These are phyloP conservation scores for Porogramme epimiltina DNA, from an alignment of 1,284 basidiomycete genomes.

Conservation along the genomic window DNA sequence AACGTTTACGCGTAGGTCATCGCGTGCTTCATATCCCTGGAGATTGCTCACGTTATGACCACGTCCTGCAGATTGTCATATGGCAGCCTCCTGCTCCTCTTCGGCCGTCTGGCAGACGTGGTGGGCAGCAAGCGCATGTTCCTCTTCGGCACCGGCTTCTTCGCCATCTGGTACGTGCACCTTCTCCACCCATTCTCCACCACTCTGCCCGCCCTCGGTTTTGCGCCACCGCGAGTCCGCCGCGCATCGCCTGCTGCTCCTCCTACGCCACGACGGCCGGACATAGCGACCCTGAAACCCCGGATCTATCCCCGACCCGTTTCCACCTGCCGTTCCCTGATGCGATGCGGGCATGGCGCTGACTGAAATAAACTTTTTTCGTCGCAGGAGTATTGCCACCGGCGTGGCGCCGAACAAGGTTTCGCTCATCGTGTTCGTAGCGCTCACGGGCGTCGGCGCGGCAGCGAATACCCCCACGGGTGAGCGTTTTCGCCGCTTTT, in stretches of 20 bases:
- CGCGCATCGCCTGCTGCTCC: no score
- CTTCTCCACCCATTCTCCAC: background rate
- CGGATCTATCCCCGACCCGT: no score
- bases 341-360: no score
- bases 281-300: no score
- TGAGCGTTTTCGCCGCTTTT: no score
- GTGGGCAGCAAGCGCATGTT: conserved; percentile 41
- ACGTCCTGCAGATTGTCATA: conserved; percentile 30
- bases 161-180: conserved; percentile 30
- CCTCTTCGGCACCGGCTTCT: conserved; percentile 35
- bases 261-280: no score
- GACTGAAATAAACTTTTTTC: background rate
- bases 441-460: conserved; percentile 35
- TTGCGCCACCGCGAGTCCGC: no score
- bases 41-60: background rate
- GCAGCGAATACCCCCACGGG: conserved; percentile 18
- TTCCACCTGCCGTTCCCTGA: no score
- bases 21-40: background rate
- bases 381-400: conserved; percentile 34
- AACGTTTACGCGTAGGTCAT: conserved; percentile 40
- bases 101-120: conserved; percentile 42
- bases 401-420: conserved; percentile 29
- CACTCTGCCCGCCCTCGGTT: background rate
- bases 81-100: conserved; percentile 34
- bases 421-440: conserved; percentile 34